Evolutionary conservation across 257 asterid species (phyloP).

Genomic region (Mitragyna speciosa): DNA sequence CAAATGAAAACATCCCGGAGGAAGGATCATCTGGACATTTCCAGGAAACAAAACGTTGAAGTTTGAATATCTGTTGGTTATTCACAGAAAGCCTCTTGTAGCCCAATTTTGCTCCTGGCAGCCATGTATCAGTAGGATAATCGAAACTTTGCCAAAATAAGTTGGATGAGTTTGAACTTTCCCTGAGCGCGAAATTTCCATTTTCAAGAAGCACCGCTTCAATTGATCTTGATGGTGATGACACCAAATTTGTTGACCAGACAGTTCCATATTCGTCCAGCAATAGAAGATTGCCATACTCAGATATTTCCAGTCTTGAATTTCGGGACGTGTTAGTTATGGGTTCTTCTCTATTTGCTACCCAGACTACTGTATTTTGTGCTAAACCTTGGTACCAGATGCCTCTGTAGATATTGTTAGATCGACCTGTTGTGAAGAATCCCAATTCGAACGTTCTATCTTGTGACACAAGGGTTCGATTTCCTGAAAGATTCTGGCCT

Average conservation of each 20-base stretch:
- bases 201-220: constrained; percentile 42
- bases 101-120: constrained; percentile 34
- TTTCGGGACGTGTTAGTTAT: background rate
- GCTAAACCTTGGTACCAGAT: constrained; percentile 37
- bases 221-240: constrained; percentile 2
- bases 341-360: constrained; percentile 36
- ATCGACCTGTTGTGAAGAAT: constrained; percentile 26
- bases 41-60: constrained; percentile 35
- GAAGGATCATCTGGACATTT: constrained; percentile 35
- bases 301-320: constrained; percentile 19
- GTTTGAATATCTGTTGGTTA: background rate
- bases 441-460: constrained; percentile 41
- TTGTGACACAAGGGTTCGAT: constrained; percentile 32
- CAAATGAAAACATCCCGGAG: constrained; percentile 36
- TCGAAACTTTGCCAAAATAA: constrained; percentile 43
- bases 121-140: constrained; percentile 44
- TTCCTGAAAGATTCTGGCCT: constrained; percentile 29
- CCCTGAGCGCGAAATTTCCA: constrained; percentile 38
- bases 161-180: constrained; percentile 7
- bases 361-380: constrained; percentile 30
- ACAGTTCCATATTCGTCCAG: constrained; percentile 8
- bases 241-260: constrained; percentile 37
- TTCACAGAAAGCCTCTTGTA: constrained; percentile 12
- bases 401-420: constrained; percentile 25
- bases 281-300: constrained; percentile 31